Percentiles rank a stretch among this genome's conserved stretches.
Evolutionary conservation across 129 eudicot species (phyloP).

Genomic region (Chrysanthemum seticuspe): DNA sequence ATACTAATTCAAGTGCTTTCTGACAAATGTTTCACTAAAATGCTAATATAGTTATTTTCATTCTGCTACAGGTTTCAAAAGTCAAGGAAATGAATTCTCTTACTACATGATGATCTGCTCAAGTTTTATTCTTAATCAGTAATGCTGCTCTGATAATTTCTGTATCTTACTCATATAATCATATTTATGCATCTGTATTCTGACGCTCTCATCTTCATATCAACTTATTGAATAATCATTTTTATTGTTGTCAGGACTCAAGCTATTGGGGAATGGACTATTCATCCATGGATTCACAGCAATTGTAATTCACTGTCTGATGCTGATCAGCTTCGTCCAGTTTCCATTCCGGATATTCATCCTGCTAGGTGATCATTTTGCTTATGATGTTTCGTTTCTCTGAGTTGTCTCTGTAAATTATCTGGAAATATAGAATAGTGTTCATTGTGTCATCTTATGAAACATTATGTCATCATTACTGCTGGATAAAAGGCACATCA

Average conservation of each 20-base stretch:
- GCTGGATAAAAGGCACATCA: not conserved
- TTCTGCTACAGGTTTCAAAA: constrained; percentile 57
- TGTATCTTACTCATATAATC: constrained; percentile 5
- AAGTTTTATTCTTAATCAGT: constrained; percentile 87
- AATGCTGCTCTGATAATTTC: constrained; percentile 25
- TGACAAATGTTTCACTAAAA: not conserved
- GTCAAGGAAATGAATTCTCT: constrained; percentile 99
- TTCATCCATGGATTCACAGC: constrained; percentile 97
- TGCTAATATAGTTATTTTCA: constrained; percentile 16
- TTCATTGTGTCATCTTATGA: too few species aligned
- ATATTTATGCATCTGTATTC: constrained; percentile 3
- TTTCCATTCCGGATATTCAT: constrained; percentile 87
- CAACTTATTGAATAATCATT: not conserved
- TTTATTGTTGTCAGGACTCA: constrained; percentile 44
- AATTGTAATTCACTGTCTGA: constrained; percentile 88
- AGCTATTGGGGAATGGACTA: constrained; percentile 74
- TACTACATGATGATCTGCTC: constrained; percentile 99
- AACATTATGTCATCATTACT: not conserved
- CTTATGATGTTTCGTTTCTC: constrained; percentile 4
- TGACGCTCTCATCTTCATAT: constrained; percentile 16
- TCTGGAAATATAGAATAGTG: not conserved
- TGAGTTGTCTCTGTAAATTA: not conserved
- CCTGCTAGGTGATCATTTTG: constrained; percentile 71
- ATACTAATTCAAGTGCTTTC: not conserved
- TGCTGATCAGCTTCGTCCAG: constrained; percentile 85